A percentile compares a stretch with the other conserved stretches of the same genome.
Evolutionary conservation across 1,284 basidiomycete species (phyloP).

Genomic region (Heterobasidion irregulare): DNA sequence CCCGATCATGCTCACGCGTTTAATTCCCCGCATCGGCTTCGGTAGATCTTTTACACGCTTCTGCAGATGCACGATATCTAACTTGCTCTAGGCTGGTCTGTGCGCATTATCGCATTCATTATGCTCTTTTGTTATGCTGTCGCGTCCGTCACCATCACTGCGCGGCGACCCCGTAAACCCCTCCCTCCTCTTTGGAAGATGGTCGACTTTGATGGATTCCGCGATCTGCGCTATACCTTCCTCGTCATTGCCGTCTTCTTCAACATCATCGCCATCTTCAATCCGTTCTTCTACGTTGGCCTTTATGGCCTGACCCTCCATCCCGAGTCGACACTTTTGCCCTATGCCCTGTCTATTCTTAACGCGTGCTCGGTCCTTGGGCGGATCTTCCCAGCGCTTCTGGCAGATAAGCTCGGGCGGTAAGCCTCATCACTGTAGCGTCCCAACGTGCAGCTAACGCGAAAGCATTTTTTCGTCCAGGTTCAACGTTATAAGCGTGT

Average conservation of each 20-base stretch:
- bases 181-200: background rate
- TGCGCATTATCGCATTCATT: background rate
- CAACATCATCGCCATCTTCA: background rate
- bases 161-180: background rate
- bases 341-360: background rate
- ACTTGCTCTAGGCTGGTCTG: background rate
- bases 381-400: background rate
- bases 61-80: background rate
- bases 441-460: background rate
- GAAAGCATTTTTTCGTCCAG: background rate
- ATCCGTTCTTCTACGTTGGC: background rate
- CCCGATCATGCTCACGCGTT: slow-evolving; percentile 4
- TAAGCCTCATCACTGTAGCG: background rate
- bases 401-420: background rate
- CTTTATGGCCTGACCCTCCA: background rate
- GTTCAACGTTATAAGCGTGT: background rate
- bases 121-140: background rate
- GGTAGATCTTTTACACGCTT: background rate
- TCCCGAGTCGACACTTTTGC: background rate
- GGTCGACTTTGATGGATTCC: background rate
- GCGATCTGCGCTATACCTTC: background rate
- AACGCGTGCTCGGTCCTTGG: background rate
- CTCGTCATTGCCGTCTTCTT: background rate
- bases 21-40: slow-evolving; percentile 2
- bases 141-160: background rate